Evolutionary conservation across 225 moss, liverwort and hornwort genomes (phyloP).

Genomic region (Asterella californica): DNA sequence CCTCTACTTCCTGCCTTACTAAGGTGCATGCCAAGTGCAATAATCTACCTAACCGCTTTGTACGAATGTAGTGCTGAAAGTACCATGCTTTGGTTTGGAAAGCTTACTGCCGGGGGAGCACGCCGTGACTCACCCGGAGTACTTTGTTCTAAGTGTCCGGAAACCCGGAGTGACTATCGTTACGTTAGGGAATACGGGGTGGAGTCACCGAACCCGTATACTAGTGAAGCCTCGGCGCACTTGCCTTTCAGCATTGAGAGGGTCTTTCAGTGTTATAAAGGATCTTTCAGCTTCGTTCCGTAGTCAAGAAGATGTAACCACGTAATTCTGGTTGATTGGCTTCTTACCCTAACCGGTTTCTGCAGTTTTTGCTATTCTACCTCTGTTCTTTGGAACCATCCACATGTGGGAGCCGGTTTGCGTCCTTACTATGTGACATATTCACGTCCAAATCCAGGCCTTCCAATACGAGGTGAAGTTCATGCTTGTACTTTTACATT

Average conservation of each 20-base stretch:
- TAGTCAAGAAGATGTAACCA: background rate
- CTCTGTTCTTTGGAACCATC: constrained; percentile 83
- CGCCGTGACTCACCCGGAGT: background rate
- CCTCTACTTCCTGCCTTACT: constrained; percentile 3
- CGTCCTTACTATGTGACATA: constrained; percentile 74
- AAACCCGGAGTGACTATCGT: background rate
- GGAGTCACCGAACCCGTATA: background rate
- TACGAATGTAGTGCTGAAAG: background rate
- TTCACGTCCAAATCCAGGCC: constrained; percentile 65
- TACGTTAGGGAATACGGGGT: background rate
- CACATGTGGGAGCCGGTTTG: constrained; percentile 72
- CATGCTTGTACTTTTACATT: background rate
- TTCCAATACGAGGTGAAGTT: constrained; percentile 51
- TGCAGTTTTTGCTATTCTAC: constrained; percentile 82
- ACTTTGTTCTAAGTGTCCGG: background rate
- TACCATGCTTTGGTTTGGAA: constrained; percentile 12
- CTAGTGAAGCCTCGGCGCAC: background rate
- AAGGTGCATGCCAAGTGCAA: constrained; percentile 23
- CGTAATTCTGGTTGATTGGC: too few relatives aligned
- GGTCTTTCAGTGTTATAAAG: background rate
- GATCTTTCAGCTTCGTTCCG: too few relatives aligned
- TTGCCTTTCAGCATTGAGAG: background rate
- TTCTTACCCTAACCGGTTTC: background rate
- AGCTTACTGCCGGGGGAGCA: background rate
- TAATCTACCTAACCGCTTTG: constrained; percentile 3